Evolutionary conservation across 2,329 filamentous ascomycete genomes (phyloP).

Genomic region (Zasmidium citrigriseum): DNA sequence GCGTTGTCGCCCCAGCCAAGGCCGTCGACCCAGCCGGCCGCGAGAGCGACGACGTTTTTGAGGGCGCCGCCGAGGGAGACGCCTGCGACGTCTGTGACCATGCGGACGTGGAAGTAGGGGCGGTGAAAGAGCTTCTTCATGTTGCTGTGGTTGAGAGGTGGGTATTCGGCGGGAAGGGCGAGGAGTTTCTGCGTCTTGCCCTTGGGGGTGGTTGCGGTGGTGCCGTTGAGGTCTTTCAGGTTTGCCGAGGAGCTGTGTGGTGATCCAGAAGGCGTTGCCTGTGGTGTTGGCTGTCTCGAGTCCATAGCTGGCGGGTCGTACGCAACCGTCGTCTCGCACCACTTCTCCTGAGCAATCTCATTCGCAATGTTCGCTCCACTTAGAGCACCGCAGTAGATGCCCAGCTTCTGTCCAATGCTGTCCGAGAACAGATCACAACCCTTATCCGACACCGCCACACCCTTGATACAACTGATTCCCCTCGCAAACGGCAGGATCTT

Average conservation of each 20-base stretch:
- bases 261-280: slow-evolving; percentile 45
- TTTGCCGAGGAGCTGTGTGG: slow-evolving; percentile 46
- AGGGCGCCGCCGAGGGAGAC: slow-evolving; percentile 91
- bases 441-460: slow-evolving; percentile 85
- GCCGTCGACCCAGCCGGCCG: slow-evolving; percentile 92
- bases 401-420: slow-evolving; percentile 84
- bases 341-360: slow-evolving; percentile 94
- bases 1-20: slow-evolving; percentile 98
- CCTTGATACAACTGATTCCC: slow-evolving; percentile 97
- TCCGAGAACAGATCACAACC: slow-evolving; percentile 91
- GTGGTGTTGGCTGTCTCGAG: slow-evolving; percentile 69
- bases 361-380: slow-evolving; percentile 95
- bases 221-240: slow-evolving; percentile 28
- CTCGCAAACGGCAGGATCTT: slow-evolving; percentile 90
- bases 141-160: slow-evolving; percentile 79
- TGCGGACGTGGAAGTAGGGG: slow-evolving; percentile 94
- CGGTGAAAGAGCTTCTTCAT: slow-evolving; percentile 89
- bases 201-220: slow-evolving; percentile 40
- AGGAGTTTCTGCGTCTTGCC: slow-evolving; percentile 54
- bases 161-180: slow-evolving; percentile 78
- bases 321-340: slow-evolving; percentile 93
- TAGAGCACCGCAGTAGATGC: slow-evolving; percentile 94
- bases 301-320: slow-evolving; percentile 92
- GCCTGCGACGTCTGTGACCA: slow-evolving; percentile 93
- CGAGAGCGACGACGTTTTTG: slow-evolving; percentile 95